Evolutionary conservation across 768 basidiomycete species (phyloP).

Genomic region (Coprinopsis cinerea): DNA sequence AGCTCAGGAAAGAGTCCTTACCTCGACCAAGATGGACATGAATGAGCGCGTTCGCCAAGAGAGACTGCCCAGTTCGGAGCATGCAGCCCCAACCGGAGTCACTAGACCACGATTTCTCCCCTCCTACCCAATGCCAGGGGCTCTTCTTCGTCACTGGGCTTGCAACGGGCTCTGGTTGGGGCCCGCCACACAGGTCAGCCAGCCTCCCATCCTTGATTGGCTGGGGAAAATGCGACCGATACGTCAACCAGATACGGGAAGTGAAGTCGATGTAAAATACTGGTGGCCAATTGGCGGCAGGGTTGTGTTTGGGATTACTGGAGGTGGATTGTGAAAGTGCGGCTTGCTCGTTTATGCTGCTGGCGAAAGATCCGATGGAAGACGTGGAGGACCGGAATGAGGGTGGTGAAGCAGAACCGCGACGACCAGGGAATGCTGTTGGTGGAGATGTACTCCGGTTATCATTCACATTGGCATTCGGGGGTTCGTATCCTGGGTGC

Average conservation of each 20-base stretch:
- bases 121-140: constrained; percentile 58
- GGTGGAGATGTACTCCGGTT: constrained; percentile 1
- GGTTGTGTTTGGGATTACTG: constrained; percentile 22
- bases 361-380: constrained; percentile 19
- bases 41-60: constrained; percentile 30
- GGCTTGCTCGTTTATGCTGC: constrained; percentile 5
- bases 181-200: constrained; percentile 25
- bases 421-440: constrained; percentile 12
- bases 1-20: constrained; percentile 20
- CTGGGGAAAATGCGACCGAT: constrained; percentile 72
- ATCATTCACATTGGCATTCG: constrained; percentile 14
- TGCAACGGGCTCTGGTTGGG: constrained; percentile 22
- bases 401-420: constrained; percentile 30
- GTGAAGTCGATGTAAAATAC: constrained; percentile 87
- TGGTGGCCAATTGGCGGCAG: constrained; percentile 63
- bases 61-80: constrained; percentile 31
- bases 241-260: constrained; percentile 86
- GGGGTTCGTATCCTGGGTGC: constrained; percentile 67
- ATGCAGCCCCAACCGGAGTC: constrained; percentile 37
- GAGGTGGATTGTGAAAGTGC: constrained; percentile 18
- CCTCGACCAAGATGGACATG: constrained; percentile 61
- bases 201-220: constrained; percentile 65
- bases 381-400: constrained; percentile 40
- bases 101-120: constrained; percentile 62
- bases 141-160: constrained; percentile 32